A percentile compares a stretch with the other conserved stretches of the same genome.
Conservation (phyloP, 2,329 filamentous ascomycete species). For the Diplodia sapinea region DNA sequence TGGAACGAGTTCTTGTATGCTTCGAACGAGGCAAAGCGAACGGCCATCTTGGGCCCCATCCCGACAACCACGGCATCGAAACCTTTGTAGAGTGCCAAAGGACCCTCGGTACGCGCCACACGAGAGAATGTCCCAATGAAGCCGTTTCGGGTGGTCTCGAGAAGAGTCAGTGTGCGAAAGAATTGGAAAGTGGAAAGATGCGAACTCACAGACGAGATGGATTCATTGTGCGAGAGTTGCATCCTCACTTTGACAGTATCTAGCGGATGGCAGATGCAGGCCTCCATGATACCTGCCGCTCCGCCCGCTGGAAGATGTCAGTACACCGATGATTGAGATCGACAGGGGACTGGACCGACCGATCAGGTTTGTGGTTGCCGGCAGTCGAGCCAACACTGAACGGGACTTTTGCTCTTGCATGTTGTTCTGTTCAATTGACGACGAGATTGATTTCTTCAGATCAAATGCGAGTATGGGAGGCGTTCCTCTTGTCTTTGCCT, state of each 20-base stretch:
- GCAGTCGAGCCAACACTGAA: too few relatives aligned
- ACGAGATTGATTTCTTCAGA: too few relatives aligned
- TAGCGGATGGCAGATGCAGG: constrained; percentile 12
- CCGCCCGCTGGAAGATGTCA: constrained; percentile 1
- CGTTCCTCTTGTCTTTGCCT: too few relatives aligned
- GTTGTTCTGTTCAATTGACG: too few relatives aligned
- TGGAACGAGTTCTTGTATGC: constrained; percentile 1
- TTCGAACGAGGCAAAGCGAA: constrained; percentile 8
- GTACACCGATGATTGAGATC: background rate
- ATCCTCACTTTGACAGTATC: constrained; percentile 13
- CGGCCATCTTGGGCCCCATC: constrained; percentile 22
- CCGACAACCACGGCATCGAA: constrained; percentile 9
- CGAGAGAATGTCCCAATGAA: background rate
- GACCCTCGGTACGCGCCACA: background rate
- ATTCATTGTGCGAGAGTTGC: background rate
- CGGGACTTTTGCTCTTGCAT: too few relatives aligned
- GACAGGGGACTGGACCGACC: background rate
- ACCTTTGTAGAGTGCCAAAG: constrained; percentile 2
- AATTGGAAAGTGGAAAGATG: too few relatives aligned
- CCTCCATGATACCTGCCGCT: constrained; percentile 16
- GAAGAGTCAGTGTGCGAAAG: background rate
- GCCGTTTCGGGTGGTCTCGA: background rate
- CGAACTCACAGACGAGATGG: background rate
- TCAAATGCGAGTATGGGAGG: too few relatives aligned
- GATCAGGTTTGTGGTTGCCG: background rate